Evolutionary conservation across 2,329 filamentous ascomycete genomes (phyloP).

Genomic region (Helminthosporium solani): DNA sequence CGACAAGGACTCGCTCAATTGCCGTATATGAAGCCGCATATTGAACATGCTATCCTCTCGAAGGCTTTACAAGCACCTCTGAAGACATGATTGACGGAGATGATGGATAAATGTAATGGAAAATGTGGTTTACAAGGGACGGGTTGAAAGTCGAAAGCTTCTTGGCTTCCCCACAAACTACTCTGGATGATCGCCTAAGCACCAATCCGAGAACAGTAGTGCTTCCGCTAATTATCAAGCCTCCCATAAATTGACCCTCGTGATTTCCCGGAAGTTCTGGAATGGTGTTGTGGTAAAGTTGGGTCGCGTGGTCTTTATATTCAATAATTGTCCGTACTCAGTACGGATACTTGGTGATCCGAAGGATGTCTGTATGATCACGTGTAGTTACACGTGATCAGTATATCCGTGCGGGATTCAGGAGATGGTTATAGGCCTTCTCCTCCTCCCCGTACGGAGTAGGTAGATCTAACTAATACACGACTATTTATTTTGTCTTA

Average conservation of each 20-base stretch:
- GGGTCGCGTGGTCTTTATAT: too few species aligned
- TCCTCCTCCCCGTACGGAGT: too few species aligned
- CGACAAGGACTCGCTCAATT: constrained; percentile 5
- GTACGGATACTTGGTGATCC: too few species aligned
- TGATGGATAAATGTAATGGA: constrained; percentile 8
- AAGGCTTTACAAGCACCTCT: neutral
- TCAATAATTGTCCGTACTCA: too few species aligned
- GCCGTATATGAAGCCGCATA: constrained; percentile 12
- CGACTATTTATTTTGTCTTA: too few species aligned
- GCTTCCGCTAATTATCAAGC: constrained; percentile 3
- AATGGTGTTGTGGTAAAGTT: too few species aligned
- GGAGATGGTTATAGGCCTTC: too few species aligned
- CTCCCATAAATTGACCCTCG: neutral
- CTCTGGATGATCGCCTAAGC: constrained; percentile 5
- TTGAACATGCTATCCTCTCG: constrained; percentile 10
- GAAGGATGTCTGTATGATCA: too few species aligned
- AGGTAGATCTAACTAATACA: too few species aligned
- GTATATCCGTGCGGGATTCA: too few species aligned
- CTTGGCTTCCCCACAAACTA: constrained; percentile 11
- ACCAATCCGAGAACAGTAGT: constrained; percentile 5
- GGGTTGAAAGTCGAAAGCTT: neutral
- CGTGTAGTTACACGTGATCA: too few species aligned
- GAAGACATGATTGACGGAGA: constrained; percentile 10
- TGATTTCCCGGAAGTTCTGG: neutral
- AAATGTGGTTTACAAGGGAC: constrained; percentile 7